Evolutionary conservation across 495 filamentous ascomycete species (phyloP).

Genomic region (Aspergillus haitiensis): DNA sequence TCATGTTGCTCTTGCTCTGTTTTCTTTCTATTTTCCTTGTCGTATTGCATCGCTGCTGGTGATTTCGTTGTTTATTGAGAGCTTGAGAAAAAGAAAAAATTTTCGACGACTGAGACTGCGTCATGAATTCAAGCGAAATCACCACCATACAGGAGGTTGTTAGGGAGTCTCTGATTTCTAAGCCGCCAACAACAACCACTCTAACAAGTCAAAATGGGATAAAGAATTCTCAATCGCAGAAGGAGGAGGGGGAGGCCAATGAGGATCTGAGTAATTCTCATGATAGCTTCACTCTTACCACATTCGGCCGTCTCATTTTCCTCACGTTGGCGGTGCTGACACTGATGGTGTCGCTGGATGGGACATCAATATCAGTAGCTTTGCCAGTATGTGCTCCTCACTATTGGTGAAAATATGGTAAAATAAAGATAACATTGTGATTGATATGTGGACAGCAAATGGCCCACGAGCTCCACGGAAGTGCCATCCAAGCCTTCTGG

Average conservation of each 20-base stretch:
- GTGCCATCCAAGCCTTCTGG: conserved; percentile 55
- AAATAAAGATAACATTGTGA: background rate
- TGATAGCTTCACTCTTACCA: conserved; percentile 14
- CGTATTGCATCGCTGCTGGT: too few species aligned
- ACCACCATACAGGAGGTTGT: conserved; percentile 5
- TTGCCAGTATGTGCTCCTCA: conserved; percentile 50
- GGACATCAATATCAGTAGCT: conserved; percentile 68
- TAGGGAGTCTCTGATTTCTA: background rate
- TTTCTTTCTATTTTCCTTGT: too few species aligned
- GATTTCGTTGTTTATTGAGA: too few species aligned
- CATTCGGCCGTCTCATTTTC: conserved; percentile 35
- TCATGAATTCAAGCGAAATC: conserved; percentile 11
- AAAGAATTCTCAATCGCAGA: background rate
- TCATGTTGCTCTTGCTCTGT: too few species aligned
- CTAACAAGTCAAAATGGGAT: background rate
- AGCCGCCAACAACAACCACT: background rate
- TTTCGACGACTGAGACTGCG: too few species aligned
- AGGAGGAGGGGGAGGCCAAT: conserved; percentile 4
- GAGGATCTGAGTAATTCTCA: background rate
- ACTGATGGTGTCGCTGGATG: conserved; percentile 66
- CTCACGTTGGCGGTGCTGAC: conserved; percentile 56
- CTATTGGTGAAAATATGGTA: background rate
- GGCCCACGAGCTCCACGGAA: conserved; percentile 39
- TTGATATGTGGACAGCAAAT: conserved; percentile 13
- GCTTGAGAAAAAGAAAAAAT: too few species aligned